Base-by-base conservation (phyloP, 208 protist genomes). In the Trypanosoma boissoni region DNA sequence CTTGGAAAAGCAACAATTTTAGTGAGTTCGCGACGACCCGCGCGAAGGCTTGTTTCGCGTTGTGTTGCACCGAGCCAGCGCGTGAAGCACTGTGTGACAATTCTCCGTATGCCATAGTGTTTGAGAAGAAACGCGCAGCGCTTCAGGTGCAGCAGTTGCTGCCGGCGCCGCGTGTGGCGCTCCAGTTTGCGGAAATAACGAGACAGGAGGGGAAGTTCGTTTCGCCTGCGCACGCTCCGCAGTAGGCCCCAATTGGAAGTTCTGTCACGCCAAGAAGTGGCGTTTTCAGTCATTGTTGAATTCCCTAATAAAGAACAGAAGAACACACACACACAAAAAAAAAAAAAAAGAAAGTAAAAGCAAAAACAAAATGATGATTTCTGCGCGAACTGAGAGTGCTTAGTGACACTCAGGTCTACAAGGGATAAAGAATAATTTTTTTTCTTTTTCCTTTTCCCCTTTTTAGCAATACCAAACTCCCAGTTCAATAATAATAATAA, bases 81-180 rank as follows among this genome's bases (percentile, higher is more conserved):
- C n/a, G 88, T 18, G 45, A 90, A 87, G 36, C 76, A 76, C 27
- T 48, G 50, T 24, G 55, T 62, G 45, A 81, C 84, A 43, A 57
- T 58, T 8, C 64, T 65, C 20, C 78, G 77, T 7, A 74, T 29
- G n/a, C 48, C 64, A 39, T 62, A 65, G 60, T 80, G 74, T 60
- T 88, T 88, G 45, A 93, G 60, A 34, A 79, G 51, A 2, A 56
- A 78, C 8, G 86, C 69, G 55, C 86, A 93, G 21, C 82, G 69
- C 53, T 75, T 80, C 42, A 88, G 59, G 64, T 93, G 86, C 0
- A 41, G 67, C 20, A 68, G 43, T 18, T 75, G 67, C 24, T 77
- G 74, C n/a, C 68, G 52, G 43, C 76, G 41, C 2, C 67, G 52
- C 3, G 61, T 64, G 50, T 75, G 72, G 21, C 58, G 50, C 32